Base-by-base conservation (phyloP, 75 land plant genomes). In the Picea glauca region DNA sequence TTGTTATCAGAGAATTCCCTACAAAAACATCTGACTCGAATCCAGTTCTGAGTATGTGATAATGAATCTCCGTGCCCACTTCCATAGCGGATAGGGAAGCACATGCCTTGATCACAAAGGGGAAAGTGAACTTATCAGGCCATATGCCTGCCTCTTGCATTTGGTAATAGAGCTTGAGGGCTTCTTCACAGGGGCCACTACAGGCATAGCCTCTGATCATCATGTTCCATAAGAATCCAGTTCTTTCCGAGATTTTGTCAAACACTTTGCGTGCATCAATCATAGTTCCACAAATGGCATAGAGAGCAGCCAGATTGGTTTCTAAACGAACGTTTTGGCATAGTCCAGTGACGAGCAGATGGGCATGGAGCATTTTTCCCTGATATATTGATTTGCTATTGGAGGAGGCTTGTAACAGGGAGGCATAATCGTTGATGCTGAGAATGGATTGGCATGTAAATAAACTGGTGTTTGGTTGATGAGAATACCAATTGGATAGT, bases 201-300 rank as follows among this genome's bases (percentile, higher is more conserved):
- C 88, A 82, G 13, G 92, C 89, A 67, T 90, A 91, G 62, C 83
- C 93, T 13, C 87, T 81, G 26, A 91, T 91, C 70, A 91, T 60
- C 23, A 81, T 77, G 65, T 89, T 91, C 91, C 91, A 91, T 13
- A 89, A 81, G 68, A 86, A 84, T n/a, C 83, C 26, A 65, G 82
- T 88, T 18, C 59, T n/a, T 57, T 85, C 70, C 31, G 86, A 77
- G 43, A 89, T 85, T 83, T 58, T 77, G 33, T 84, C 89, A 63
- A 91, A 89, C 85, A 91, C 30, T 12, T 43, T 26, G 63, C 79
- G 89, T 12, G 93, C 93, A 78, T 74, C 33, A 7, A 3, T 14
- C 17, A 87, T 30, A 31, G 3, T 40, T 58, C 82, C 80, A 74
- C 86, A 91, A 38, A 61, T 58, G 32, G 84, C 50, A 70, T 91